These are phyloP conservation scores for Geotrichum restrictum DNA, from an alignment of 1,139 yeast species.

Conservation along the genomic window DNA sequence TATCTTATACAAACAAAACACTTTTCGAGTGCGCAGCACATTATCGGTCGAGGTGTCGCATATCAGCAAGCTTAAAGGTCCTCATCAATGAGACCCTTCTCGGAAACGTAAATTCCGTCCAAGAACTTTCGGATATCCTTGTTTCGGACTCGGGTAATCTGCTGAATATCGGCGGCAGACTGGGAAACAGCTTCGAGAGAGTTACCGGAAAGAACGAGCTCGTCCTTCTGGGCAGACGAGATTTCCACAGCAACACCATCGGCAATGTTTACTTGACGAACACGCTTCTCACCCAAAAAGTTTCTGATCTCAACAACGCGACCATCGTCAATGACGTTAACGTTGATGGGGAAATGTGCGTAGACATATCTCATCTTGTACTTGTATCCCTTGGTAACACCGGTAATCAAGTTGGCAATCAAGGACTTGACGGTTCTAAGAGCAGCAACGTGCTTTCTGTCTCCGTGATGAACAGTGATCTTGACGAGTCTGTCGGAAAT, in stretches of 20 bases:
- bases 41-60: neutral
- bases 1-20: neutral
- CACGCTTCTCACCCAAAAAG: constrained; percentile 98
- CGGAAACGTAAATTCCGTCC: constrained; percentile 99
- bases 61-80: constrained; percentile 44
- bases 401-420: constrained; percentile 89
- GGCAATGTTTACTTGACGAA: constrained; percentile 75
- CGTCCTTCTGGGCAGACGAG: constrained; percentile 88
- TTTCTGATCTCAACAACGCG: constrained; percentile 92
- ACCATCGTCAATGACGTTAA: constrained; percentile 78
- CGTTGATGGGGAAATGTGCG: constrained; percentile 99
- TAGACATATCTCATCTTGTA: constrained; percentile 99
- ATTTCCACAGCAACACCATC: constrained; percentile 91
- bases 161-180: constrained; percentile 98
- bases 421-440: constrained; percentile 97
- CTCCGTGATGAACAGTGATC: constrained; percentile 96
- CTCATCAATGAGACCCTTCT: constrained; percentile 81
- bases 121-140: constrained; percentile 99
- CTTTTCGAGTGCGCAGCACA: neutral
- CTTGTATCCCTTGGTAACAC: constrained; percentile 98
- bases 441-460: constrained; percentile 99
- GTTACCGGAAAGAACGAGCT: constrained; percentile 89
- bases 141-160: constrained; percentile 98
- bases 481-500: constrained; percentile 67
- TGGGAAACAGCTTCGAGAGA: constrained; percentile 97